These are phyloP conservation scores for Melaleuca quinquenervia DNA, from an alignment of 345 rosid species.

Conservation along the genomic window DNA sequence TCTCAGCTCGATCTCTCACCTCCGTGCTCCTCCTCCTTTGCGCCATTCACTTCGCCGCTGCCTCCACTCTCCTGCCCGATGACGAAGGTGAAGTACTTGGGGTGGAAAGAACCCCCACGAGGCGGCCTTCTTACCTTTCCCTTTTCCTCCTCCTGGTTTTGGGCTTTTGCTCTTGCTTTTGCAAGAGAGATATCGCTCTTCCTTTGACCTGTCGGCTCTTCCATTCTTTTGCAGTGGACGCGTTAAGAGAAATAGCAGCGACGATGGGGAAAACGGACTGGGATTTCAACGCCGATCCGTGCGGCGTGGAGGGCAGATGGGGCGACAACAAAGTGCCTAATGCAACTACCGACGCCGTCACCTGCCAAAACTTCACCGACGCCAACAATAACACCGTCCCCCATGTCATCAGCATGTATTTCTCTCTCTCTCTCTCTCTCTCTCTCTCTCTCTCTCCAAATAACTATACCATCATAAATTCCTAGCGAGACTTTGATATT, in stretches of 20 bases:
- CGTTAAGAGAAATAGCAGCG: background rate
- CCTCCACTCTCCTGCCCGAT: background rate
- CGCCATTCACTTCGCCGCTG: background rate
- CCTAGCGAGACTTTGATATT: background rate
- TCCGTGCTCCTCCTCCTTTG: background rate
- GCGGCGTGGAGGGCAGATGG: background rate
- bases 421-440: background rate
- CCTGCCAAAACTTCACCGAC: background rate
- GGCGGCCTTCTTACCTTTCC: too few species aligned
- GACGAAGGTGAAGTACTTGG: background rate
- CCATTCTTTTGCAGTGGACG: background rate
- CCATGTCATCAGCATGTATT: slow-evolving; percentile 6
- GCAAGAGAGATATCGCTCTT: background rate
- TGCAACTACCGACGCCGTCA: background rate
- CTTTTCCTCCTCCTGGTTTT: background rate
- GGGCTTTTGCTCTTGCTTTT: too few species aligned
- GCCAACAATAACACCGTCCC: background rate
- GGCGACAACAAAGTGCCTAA: background rate
- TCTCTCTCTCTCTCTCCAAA: background rate
- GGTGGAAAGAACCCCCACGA: too few species aligned
- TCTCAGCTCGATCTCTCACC: background rate
- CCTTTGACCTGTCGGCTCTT: too few species aligned
- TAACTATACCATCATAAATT: too few species aligned
- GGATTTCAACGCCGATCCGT: background rate
- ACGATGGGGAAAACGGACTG: background rate